Percentiles rank a stretch among this genome's conserved stretches.
Conservation (phyloP, 2,329 filamentous ascomycete species). For the Grosmannia huntii region DNA sequence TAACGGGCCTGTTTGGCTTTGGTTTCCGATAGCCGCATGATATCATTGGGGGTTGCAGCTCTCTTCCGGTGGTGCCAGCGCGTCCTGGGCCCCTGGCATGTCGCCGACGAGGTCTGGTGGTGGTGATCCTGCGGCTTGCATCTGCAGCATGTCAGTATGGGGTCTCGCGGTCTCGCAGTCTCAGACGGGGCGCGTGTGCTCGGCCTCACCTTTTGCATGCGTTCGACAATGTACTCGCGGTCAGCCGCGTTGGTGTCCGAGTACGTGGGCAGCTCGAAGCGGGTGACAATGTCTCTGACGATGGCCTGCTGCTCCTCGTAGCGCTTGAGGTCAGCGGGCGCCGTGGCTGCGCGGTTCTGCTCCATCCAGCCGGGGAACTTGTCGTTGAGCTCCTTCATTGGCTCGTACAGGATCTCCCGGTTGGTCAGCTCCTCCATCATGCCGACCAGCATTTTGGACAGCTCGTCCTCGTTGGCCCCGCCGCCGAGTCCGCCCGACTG, state of each 20-base stretch:
- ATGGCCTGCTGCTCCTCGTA: constrained; percentile 71
- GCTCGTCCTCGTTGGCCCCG: constrained; percentile 61
- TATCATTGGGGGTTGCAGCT: constrained; percentile 46
- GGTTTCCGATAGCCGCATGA: background rate
- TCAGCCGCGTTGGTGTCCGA: constrained; percentile 70
- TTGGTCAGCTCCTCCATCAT: constrained; percentile 99
- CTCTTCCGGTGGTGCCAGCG: constrained; percentile 47
- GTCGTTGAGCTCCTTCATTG: constrained; percentile 90
- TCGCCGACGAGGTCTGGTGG: constrained; percentile 85
- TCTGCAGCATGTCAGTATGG: constrained; percentile 39
- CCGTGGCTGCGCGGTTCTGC: constrained; percentile 55
- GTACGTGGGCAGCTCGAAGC: constrained; percentile 76
- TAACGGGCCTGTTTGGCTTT: background rate
- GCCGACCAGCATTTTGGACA: constrained; percentile 86
- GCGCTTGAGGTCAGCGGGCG: constrained; percentile 60
- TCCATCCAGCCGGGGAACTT: constrained; percentile 87
- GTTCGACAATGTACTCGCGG: constrained; percentile 86
- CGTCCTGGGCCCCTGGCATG: constrained; percentile 70
- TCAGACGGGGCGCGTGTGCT: too few relatives aligned
- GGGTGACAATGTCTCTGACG: constrained; percentile 74
- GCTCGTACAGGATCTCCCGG: constrained; percentile 96
- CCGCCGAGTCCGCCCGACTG: constrained; percentile 46
- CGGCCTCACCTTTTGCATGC: constrained; percentile 77
- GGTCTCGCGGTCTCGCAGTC: background rate
- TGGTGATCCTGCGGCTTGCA: constrained; percentile 90